Evolutionary conservation across 495 filamentous ascomycete genomes (phyloP), one percentile per base, ranked within the genome.

Genomic region (Hyphodiscus hymeniophilus): DNA sequence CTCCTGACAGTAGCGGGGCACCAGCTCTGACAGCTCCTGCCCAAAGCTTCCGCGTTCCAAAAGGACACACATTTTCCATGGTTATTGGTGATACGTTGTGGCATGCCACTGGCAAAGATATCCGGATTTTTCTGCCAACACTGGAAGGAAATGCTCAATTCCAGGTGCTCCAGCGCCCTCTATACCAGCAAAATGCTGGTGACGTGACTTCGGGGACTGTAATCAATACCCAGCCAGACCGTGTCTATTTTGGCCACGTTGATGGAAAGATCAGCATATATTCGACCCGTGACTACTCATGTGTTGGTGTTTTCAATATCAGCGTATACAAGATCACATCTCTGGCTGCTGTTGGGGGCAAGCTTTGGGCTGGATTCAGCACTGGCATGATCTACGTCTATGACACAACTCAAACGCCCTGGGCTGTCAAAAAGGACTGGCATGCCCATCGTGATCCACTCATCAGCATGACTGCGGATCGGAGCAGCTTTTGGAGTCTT

Each of bases 281-380:
- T 59, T 91, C 90, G 0, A 73, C 76, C 10, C 70, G 70, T 7
- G 79, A 87, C 57, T 89, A 84, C 49, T 61, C 76, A 6, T 96
- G 89, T 57, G 53, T 94, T 12, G 77, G 76, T 15, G 73, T 94
- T 22, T 69, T 95, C 42, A 94, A 75, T 56, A 77, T 94, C 50
- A 97, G 88, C 63, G 74, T 89, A 3, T 97, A 95, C 72, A 98
- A 95, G 66, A 91, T 97, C 65, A 95, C 87, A 58, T 84, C 86
- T 22, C 73, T 98, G 22, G 78, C 78, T 15, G 86, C 89, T 7
- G 85, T 89, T 7, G 91, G 89, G 0, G 77, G 81, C 50, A 78
- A 88, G 62, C 74, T 98, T 7, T 98, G 92, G 92, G 88, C 89
- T 28, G 94, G 80, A 6, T 97, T 88, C 65, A 95, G 89, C 59